These are phyloP conservation scores for Heliocybe sulcata DNA, from an alignment of 1,284 basidiomycete genomes.

Conservation along the genomic window DNA sequence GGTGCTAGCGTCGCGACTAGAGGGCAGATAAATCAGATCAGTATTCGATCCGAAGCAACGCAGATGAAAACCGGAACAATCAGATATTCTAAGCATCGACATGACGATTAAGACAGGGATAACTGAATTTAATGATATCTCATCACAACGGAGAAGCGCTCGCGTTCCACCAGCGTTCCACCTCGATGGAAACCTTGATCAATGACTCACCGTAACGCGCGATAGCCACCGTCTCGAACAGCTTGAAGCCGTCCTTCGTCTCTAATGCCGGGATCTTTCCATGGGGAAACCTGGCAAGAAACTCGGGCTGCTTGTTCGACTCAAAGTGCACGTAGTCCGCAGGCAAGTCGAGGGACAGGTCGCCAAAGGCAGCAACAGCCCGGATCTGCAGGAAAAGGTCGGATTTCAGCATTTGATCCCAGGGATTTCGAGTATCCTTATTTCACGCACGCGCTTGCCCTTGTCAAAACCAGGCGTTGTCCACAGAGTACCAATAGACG, in stretches of 20 bases:
- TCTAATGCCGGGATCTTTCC: conserved; percentile 86
- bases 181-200: no score
- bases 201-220: conserved; percentile 80
- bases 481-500: conserved; percentile 57
- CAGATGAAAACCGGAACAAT: conserved; percentile 11
- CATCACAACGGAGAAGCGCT: conserved; percentile 23
- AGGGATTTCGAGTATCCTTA: neutral
- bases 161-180: no score
- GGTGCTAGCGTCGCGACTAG: conserved; percentile 69
- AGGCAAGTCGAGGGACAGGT: conserved; percentile 58
- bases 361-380: conserved; percentile 67
- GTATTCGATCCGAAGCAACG: neutral
- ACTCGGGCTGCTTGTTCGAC: conserved; percentile 76
- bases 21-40: conserved; percentile 4
- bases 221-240: conserved; percentile 80
- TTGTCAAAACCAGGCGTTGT: conserved; percentile 31
- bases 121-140: conserved; percentile 37
- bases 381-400: conserved; percentile 42
- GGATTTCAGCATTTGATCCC: neutral
- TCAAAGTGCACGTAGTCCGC: conserved; percentile 55
- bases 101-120: conserved; percentile 58
- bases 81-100: conserved; percentile 23
- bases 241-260: conserved; percentile 68
- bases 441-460: conserved; percentile 44
- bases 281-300: conserved; percentile 73